These are phyloP conservation scores for Amanita muscaria DNA, from an alignment of 768 basidiomycete species.

Conservation along the genomic window DNA sequence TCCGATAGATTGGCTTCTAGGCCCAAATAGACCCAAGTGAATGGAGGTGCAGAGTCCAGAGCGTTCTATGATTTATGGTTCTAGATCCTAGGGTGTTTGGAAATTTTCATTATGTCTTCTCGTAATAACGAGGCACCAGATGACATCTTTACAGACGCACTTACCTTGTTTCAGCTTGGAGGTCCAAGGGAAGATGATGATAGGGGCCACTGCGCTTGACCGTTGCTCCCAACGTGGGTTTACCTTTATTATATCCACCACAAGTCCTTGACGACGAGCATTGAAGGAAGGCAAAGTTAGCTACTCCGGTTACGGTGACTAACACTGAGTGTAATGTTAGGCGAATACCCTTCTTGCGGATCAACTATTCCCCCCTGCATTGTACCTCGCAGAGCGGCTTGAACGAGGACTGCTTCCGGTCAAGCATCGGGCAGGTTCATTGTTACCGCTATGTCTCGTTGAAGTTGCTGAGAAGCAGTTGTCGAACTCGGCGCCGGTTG, in stretches of 20 bases:
- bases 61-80: conserved; percentile 4
- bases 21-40: background rate
- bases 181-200: conserved; percentile 33
- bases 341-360: conserved; percentile 66
- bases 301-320: conserved; percentile 9
- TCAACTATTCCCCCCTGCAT: conserved; percentile 62
- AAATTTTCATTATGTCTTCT: conserved; percentile 2
- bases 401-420: conserved; percentile 45
- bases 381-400: conserved; percentile 58
- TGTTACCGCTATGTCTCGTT: background rate
- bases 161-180: conserved; percentile 40
- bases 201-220: conserved; percentile 50
- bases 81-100: background rate
- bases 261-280: background rate
- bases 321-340: conserved; percentile 23
- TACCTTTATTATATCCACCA: conserved; percentile 2
- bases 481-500: conserved; percentile 68
- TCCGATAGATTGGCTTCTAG: conserved; percentile 9
- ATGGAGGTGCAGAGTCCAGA: conserved; percentile 3
- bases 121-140: conserved; percentile 13
- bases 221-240: conserved; percentile 48
- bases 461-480: conserved; percentile 29
- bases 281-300: conserved; percentile 53
- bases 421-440: conserved; percentile 30
- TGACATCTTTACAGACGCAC: conserved; percentile 45